A percentile compares a stretch with the other conserved stretches of the same genome.
Evolutionary conservation across 2,329 filamentous ascomycete genomes (phyloP).

Genomic region (Beauveria pseudobassiana): DNA sequence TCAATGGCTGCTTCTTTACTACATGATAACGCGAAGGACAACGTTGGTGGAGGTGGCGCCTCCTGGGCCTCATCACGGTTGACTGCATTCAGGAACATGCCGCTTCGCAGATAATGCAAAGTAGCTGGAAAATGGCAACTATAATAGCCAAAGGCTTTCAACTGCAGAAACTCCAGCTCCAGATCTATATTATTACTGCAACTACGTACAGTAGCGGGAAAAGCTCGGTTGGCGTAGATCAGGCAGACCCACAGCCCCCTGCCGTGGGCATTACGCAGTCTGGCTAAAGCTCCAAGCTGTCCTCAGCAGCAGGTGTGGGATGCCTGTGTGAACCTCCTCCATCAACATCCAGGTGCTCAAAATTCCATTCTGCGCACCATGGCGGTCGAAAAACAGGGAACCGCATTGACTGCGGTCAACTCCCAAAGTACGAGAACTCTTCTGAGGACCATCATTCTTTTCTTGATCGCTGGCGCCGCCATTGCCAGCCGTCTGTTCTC

Average conservation of each 20-base stretch:
- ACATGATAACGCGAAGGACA: background rate
- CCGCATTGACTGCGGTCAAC: slow-evolving; percentile 63
- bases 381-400: slow-evolving; percentile 39
- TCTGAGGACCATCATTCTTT: slow-evolving; percentile 82
- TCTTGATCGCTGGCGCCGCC: slow-evolving; percentile 83
- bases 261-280: slow-evolving; percentile 13
- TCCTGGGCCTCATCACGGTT: background rate
- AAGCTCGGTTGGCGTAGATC: slow-evolving; percentile 10
- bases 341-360: slow-evolving; percentile 24
- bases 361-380: slow-evolving; percentile 29
- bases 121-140: background rate
- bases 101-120: background rate
- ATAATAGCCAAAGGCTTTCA: background rate
- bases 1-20: background rate
- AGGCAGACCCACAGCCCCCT: slow-evolving; percentile 18
- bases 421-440: slow-evolving; percentile 77
- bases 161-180: too few species aligned
- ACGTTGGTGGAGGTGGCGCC: background rate
- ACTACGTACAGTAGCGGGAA: background rate
- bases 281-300: slow-evolving; percentile 37
- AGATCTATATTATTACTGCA: background rate
- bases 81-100: background rate
- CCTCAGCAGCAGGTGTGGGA: slow-evolving; percentile 22
- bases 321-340: slow-evolving; percentile 18
- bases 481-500: slow-evolving; percentile 94